These are phyloP conservation scores for Lumnitzera littorea DNA, from an alignment of 345 rosid genomes.

Conservation along the genomic window DNA sequence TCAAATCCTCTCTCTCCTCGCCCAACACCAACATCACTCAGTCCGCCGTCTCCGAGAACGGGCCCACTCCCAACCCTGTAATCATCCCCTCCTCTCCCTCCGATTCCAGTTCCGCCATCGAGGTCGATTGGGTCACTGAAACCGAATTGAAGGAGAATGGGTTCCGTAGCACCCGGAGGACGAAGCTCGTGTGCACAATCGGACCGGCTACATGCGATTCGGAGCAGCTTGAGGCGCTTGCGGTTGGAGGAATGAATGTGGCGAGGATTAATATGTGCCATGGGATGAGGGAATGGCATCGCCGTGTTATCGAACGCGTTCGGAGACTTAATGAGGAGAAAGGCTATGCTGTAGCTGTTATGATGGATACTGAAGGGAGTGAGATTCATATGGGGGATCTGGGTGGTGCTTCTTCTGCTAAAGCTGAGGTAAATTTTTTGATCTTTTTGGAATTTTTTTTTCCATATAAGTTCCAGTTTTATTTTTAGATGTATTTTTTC, in stretches of 20 bases:
- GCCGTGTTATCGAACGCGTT: conserved; percentile 65
- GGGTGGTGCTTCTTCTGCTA: conserved; percentile 77
- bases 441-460: too few species aligned
- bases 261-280: conserved; percentile 98
- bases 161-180: conserved; percentile 91
- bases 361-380: conserved; percentile 99
- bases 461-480: too few species aligned
- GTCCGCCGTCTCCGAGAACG: conserved; percentile 48
- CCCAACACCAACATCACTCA: conserved; percentile 17
- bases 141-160: conserved; percentile 98
- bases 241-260: conserved; percentile 97
- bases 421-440: conserved; percentile 58
- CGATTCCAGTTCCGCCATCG: conserved; percentile 24
- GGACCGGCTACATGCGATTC: conserved; percentile 88
- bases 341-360: conserved; percentile 92
- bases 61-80: conserved; percentile 16
- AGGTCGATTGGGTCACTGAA: conserved; percentile 91
- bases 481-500: too few species aligned
- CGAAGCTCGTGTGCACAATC: conserved; percentile 92
- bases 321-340: conserved; percentile 87
- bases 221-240: conserved; percentile 83
- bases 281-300: conserved; percentile 92
- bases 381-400: conserved; percentile 99
- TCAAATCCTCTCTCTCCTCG: conserved; percentile 52
- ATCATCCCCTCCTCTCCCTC: conserved; percentile 3